These are phyloP conservation scores for Fusarium lyarnte DNA, from an alignment of 2,329 filamentous ascomycete genomes.

Conservation along the genomic window DNA sequence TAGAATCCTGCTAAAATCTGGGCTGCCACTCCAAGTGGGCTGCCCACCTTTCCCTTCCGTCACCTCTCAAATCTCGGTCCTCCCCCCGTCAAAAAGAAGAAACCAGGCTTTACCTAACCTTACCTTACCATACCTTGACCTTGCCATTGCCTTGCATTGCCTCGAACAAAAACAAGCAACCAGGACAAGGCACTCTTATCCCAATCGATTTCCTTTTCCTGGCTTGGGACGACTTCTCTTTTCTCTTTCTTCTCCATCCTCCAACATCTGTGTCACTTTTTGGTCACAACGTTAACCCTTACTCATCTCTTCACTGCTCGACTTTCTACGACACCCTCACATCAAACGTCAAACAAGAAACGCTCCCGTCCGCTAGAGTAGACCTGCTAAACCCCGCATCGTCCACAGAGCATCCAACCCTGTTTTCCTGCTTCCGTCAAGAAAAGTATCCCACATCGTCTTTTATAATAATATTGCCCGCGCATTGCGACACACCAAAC, in stretches of 20 bases:
- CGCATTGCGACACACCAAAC: constrained; percentile 27
- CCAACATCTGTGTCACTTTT: constrained; percentile 8
- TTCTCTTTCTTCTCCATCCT: neutral
- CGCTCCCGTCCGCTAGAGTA: constrained; percentile 32
- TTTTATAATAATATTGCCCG: constrained; percentile 22
- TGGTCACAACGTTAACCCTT: neutral
- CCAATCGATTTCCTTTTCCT: constrained; percentile 32
- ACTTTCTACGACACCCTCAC: constrained; percentile 27
- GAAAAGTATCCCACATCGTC: neutral
- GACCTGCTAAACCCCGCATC: constrained; percentile 42
- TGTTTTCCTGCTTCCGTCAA: constrained; percentile 23
- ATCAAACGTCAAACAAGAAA: constrained; percentile 21
- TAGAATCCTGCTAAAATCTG: constrained; percentile 40
- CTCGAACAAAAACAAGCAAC: constrained; percentile 28
- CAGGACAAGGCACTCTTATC: constrained; percentile 31
- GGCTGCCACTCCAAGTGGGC: constrained; percentile 37
- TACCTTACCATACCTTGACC: constrained; percentile 4
- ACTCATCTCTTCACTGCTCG: constrained; percentile 19
- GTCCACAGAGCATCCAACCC: constrained; percentile 18
- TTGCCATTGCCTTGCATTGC: neutral
- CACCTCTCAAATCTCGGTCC: constrained; percentile 35
- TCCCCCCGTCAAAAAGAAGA: constrained; percentile 38
- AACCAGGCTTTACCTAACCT: constrained; percentile 32
- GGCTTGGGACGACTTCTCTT: constrained; percentile 19
- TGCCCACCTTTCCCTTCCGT: constrained; percentile 39